Base-by-base conservation (phyloP, 139 green algal genomes). In the Pedinophyceae sp. region DNA sequence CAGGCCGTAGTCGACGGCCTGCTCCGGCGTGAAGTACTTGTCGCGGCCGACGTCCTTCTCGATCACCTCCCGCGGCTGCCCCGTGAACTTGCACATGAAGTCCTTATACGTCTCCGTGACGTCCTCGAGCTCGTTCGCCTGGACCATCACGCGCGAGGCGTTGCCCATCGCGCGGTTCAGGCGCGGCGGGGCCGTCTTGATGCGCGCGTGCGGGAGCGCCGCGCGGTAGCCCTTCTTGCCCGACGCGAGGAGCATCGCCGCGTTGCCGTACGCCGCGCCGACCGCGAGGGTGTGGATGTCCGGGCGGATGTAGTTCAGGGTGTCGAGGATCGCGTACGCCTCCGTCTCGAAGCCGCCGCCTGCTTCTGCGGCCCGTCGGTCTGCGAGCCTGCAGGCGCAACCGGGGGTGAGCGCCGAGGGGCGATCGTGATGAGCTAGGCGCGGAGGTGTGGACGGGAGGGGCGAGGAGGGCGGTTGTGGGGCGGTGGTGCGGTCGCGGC, bases 1-100 rank as follows among this genome's bases (percentile, higher is more conserved):
- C 48, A 97, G 69, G 27, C 81, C 81, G 55, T 97, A 97, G 54
- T 86, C 83, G n/a, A 96, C 68, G 0, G 86, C 85, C 56, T 94
- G 70, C 30, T 83, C 59, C 0, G 78, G 78, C 7, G 75, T 81
- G 62, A 86, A 82, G 58, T 86, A 88, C 26, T 57, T 74, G 59
- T 73, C 68, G 30, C 63, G 56, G 10, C 71, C 56, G 0, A 85
- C 60, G 38, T 83, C 77, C 22, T 59, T 65, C 17, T 55, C 48
- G 2, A 85, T 54, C 40, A 65, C 50, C 46, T 79, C 80, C 27
- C 25, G 27, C 23, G 26, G 59, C 29, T 60, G 65, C 47, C 82
- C 82, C 22, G 82, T 89, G 58, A 71, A 79, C 20, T 56, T 50
- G 0, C 76, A 59, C 47, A 91, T 59, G 43, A 87, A 71, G 25